Evolutionary conservation across 208 protist genomes (phyloP), one percentile per base, ranked within the genome.

Genomic region (Trypanosomatidae sp.): DNA sequence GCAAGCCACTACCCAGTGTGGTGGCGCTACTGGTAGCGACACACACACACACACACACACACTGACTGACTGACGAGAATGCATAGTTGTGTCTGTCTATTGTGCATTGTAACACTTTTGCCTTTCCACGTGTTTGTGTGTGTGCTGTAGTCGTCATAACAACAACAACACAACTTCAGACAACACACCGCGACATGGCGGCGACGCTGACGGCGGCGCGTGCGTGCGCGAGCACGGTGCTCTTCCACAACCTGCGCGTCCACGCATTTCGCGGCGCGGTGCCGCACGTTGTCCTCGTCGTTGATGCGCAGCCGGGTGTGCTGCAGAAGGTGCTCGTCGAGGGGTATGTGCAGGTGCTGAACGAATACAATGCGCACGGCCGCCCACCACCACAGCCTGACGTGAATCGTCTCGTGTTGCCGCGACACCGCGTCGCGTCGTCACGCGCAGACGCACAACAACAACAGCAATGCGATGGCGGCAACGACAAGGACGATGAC

Each of bases 201-300:
- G 27, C 70, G 20, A 79, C 82, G 8, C 64, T 87, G 26, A 41
- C 46, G 23, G 71, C 77, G 1, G 77, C 74, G 8, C 62, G 68
- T 11, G 61, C 53, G 10, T 84, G 74, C 38, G 82, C 77, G 2
- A 51, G 46, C 20, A 88, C 73, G 11, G 54, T 91, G 46, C 66
- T 91, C n/a, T 84, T 73, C 43, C 48, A 84, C 24, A 85, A 71
- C 55, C 54, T 88, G 16, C 69, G 70, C 20, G 39, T 91, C 13
- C 33, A 73, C n/a, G 63, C 61, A 10, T 80, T 91, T 43, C 40
- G 47, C 1, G 77, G 82, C 23, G 82, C 77, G 8, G 47, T 80
- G 26, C 82, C 82, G 26, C 82, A 91, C 47, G 71, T 91, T 4
- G 51, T 88, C 45, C 28, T 91, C 7, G 72, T 88, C 6, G 77